Evolutionary conservation across 129 eudicot species (phyloP), one percentile per base, ranked within the genome.

Genomic region (Pseudognaphalium luteoalbum): DNA sequence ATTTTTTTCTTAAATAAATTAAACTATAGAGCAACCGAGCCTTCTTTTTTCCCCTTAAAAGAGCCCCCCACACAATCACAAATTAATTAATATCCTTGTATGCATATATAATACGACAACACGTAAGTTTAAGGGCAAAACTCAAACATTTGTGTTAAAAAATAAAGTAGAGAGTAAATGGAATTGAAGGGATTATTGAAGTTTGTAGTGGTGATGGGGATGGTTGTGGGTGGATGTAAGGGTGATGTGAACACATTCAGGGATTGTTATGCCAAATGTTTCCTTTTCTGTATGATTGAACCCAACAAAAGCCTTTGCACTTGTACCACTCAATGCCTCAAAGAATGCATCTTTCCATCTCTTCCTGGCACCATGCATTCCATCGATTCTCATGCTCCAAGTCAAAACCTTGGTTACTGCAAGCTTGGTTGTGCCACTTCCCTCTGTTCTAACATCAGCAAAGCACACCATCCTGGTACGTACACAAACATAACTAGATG

Each of bases 341-440:
- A 86, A 71, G 84, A 88, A 16, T 91, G 97, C 90, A 88, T 91
- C 61, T 85, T 89, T 63, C 80, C 86, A 22, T 17, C 81, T 62
- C 72, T 69, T 65, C 59, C 71, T 15, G 20, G 70, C 8, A 22
- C 78, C 39, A 64, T 42, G 66, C 19, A 25, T 25, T 25, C 50
- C 63, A 2, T 22, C 72, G 68, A 50, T 73, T 69, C 73, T 72
- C 81, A 79, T 19, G 50, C 75, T 3, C n/a, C n/a, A n/a, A n/a
- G n/a, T n/a, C 80, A 80, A 65, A 86, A 73, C 86, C 78, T 78
- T 50, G 88, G 78, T 56, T 91, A 84, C 77, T 91, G 97, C 84
- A 82, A 91, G 81, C 94, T 91, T 65, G 97, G 97, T 20, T 91
- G 97, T 74, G 93, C 97, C 66, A 80, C 88, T 61, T 86, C 97